These are phyloP conservation scores for Epithemia pelagica DNA, from an alignment of 108 stramenopile genomes.

Conservation along the genomic window DNA sequence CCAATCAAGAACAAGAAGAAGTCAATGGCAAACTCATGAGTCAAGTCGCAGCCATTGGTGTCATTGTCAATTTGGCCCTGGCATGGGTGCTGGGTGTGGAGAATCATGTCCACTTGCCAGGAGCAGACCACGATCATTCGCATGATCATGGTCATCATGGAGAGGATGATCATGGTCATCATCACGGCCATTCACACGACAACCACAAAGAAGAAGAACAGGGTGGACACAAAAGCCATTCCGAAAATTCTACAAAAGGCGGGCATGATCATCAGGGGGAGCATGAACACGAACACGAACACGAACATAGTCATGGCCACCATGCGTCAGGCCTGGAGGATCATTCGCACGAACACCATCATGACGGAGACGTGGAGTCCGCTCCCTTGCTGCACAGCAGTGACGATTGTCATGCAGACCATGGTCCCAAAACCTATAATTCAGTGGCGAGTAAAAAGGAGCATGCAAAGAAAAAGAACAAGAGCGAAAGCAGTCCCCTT, in stretches of 20 bases:
- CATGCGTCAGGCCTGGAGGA: neutral
- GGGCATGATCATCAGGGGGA: too few species aligned
- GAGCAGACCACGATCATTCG: conserved; percentile 16
- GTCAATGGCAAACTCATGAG: conserved; percentile 91
- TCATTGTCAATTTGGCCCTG: conserved; percentile 85
- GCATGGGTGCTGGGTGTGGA: conserved; percentile 71
- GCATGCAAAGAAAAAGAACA: conserved; percentile 5
- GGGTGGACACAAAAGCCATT: conserved; percentile 12
- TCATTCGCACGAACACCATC: neutral
- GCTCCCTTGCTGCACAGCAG: neutral
- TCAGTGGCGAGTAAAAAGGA: conserved; percentile 9
- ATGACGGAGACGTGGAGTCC: neutral
- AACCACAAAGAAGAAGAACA: too few species aligned
- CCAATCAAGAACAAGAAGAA: conserved; percentile 21
- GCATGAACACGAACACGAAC: too few species aligned
- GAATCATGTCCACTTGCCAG: conserved; percentile 73
- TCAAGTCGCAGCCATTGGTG: conserved; percentile 80
- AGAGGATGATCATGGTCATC: neutral
- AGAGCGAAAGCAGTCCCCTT: conserved; percentile 2
- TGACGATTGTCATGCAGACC: neutral
- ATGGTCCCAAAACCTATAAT: conserved; percentile 3
- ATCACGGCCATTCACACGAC: conserved; percentile 6
- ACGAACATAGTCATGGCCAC: neutral
- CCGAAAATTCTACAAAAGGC: neutral
- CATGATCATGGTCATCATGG: conserved; percentile 15